These are phyloP conservation scores for Lepiota venenata DNA, from an alignment of 768 basidiomycete species.

Conservation along the genomic window DNA sequence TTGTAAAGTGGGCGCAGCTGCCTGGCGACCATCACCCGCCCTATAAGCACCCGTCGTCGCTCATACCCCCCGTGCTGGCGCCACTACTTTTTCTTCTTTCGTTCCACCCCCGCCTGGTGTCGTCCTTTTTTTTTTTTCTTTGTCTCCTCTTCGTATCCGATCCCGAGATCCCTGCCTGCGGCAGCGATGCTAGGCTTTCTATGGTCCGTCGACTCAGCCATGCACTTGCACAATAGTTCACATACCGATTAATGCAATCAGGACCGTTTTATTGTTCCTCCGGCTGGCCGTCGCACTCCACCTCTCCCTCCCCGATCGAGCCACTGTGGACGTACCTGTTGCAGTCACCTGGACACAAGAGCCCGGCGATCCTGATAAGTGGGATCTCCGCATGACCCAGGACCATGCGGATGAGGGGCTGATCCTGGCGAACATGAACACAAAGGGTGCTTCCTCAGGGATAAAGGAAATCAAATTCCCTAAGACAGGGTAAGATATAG, in stretches of 20 bases:
- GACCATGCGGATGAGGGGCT: not conserved
- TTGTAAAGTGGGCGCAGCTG: not conserved
- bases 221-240: no score
- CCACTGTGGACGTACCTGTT: no score
- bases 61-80: not conserved
- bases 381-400: not conserved
- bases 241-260: not conserved
- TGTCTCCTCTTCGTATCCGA: not conserved
- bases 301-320: not conserved
- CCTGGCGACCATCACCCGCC: constrained; percentile 4
- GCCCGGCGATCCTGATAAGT: not conserved
- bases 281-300: not conserved
- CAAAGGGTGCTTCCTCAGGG: not conserved
- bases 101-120: not conserved
- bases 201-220: not conserved
- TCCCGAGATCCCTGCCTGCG: not conserved
- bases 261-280: not conserved
- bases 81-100: not conserved
- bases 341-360: not conserved
- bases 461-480: no score
- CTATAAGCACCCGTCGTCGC: not conserved
- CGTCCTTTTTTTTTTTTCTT: not conserved
- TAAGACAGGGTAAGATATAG: no score
- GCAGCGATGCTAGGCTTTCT: not conserved
- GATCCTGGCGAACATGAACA: not conserved